Conservation (phyloP, 73 alveolate genomes). For the Tetrahymena thermophila region DNA sequence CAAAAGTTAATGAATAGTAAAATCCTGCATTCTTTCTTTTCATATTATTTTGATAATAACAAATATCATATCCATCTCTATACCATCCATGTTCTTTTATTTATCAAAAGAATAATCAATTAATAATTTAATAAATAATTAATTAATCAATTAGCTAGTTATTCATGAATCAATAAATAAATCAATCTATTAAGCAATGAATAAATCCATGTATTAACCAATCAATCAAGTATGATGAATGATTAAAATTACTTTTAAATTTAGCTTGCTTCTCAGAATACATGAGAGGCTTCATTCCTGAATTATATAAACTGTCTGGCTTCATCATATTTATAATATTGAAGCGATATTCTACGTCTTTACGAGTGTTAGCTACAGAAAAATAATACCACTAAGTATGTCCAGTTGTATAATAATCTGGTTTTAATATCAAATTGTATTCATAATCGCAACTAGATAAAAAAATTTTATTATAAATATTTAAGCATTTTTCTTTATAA, state of each 20-base stretch:
- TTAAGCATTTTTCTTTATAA: not conserved
- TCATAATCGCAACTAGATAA: constrained; percentile 65
- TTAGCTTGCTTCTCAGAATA: constrained; percentile 71
- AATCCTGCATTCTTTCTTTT: constrained; percentile 81
- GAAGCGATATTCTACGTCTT: constrained; percentile 88
- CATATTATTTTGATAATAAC: constrained; percentile 81
- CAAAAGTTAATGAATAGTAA: constrained; percentile 95
- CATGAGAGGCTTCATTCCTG: constrained; percentile 91
- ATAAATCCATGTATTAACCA: too few relatives aligned
- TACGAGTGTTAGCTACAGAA: constrained; percentile 89
- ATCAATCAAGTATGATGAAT: too few relatives aligned
- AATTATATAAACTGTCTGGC: constrained; percentile 92
- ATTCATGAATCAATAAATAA: too few relatives aligned
- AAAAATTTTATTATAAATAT: not conserved
- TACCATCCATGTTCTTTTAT: constrained; percentile 74
- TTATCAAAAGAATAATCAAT: not conserved
- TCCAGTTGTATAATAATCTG: constrained; percentile 98
- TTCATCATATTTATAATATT: constrained; percentile 98
- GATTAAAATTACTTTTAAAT: constrained; percentile 44
- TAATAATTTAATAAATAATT: too few relatives aligned
- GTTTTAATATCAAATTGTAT: constrained; percentile 92
- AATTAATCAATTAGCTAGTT: not conserved
- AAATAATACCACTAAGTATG: constrained; percentile 99
- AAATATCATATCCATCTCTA: constrained; percentile 81
- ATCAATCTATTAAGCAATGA: too few relatives aligned